Evolutionary conservation across 2,329 filamentous ascomycete species (phyloP), one percentile per base, ranked within the genome.

Genomic region (Neofusicoccum umdonicola): DNA sequence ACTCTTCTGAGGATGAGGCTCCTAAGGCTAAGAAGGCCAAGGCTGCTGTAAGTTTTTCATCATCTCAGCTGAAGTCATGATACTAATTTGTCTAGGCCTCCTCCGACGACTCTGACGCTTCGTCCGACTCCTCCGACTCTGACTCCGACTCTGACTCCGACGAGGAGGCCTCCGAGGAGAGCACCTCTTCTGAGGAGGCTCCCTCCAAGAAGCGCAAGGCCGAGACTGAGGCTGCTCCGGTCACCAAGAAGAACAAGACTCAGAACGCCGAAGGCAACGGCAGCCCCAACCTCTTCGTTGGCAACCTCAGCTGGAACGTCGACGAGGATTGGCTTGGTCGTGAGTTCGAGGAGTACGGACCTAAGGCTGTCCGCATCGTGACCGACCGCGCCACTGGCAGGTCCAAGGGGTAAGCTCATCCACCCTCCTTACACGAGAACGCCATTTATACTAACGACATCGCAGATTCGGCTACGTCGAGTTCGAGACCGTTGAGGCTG

Each of bases 261-360:
- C 85, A 88, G 64, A 78, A 76, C 47, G 74, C 75, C 60, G 82
- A 77, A 66, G 77, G 39, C 68, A 70, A 44, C 44, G 76, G 83
- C 65, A 78, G 82, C 72, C 82, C 82, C 69, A 96, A 93, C 73
- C 88, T 97, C 62, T 97, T 96, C 79, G 88, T 93, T 69, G 93
- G 93, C 71, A 94, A 92, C 83, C 84, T 97, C 68, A 92, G 91
- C 80, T 97, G 93, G 93, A 91, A 89, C 75, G 84, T 97, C 62
- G 91, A 96, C 71, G 93, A 97, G 78, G 88, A 93, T 69, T 87
- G 87, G 81, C 88, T 97, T 68, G 84, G 86, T 70, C 85, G 89
- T 72, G 90, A 94, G 77, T 97, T 97, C 82, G 87, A 93, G 82
- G 81, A 86, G 68, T 94, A 89, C 73, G 89, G 89, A 68, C 90